Conservation (phyloP, 345 rosid genomes). For the Ceriops decandra region DNA sequence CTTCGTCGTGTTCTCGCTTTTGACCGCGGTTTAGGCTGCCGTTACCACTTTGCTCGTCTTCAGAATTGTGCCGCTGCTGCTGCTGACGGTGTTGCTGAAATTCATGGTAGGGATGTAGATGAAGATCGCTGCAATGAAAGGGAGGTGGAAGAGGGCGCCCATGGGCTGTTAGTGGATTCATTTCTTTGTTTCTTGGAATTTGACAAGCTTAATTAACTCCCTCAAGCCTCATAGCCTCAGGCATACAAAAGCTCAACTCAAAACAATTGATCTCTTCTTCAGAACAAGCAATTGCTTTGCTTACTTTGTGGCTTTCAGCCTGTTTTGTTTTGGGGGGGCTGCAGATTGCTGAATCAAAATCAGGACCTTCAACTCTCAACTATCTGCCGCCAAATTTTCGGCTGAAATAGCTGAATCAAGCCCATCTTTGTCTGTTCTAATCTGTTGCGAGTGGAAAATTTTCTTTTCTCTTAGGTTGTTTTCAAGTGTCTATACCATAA, state of each 20-base stretch:
- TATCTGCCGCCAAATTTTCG: constrained; percentile 17
- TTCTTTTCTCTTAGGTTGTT: background rate
- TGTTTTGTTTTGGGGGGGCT: constrained; percentile 1
- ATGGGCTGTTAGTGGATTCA: constrained; percentile 74
- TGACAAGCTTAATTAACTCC: constrained; percentile 5
- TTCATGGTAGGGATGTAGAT: constrained; percentile 59
- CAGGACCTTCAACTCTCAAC: constrained; percentile 4
- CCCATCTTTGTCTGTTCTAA: constrained; percentile 13
- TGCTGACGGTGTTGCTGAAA: constrained; percentile 47
- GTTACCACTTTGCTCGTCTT: constrained; percentile 40
- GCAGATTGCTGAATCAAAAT: background rate
- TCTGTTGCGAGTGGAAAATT: constrained; percentile 6
- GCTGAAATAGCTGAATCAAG: constrained; percentile 27
- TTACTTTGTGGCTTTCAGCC: background rate
- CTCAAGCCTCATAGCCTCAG: constrained; percentile 13
- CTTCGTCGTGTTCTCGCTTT: constrained; percentile 68
- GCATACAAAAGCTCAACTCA: background rate
- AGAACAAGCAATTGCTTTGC: too few relatives aligned
- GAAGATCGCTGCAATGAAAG: constrained; percentile 75
- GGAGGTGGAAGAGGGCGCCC: constrained; percentile 86
- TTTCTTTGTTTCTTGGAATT: constrained; percentile 8
- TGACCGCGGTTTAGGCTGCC: constrained; percentile 40
- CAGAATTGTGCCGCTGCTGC: constrained; percentile 46
- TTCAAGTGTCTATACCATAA: background rate
- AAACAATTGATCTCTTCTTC: too few relatives aligned